These are phyloP conservation scores for Russula virescens DNA, from an alignment of 768 basidiomycete genomes.

Conservation along the genomic window DNA sequence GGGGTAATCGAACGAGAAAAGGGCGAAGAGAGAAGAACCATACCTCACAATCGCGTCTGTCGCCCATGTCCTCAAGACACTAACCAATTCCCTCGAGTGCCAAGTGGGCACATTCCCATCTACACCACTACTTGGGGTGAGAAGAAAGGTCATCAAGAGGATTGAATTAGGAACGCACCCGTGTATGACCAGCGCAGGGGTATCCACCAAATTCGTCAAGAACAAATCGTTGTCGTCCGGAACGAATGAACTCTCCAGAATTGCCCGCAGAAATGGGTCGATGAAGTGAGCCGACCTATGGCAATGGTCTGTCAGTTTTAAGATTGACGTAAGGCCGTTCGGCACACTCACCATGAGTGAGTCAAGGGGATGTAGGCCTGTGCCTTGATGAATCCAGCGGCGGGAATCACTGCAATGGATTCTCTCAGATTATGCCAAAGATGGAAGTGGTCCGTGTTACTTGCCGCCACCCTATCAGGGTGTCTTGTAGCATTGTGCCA, in stretches of 20 bases:
- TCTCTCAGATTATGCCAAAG: background rate
- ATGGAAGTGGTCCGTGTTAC: constrained; percentile 34
- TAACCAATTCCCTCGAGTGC: constrained; percentile 67
- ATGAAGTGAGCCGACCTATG: constrained; percentile 64
- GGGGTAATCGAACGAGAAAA: background rate
- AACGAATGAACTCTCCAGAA: constrained; percentile 69
- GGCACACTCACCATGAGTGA: constrained; percentile 46
- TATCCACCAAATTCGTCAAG: constrained; percentile 67
- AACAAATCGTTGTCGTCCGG: constrained; percentile 88
- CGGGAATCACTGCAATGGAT: constrained; percentile 52
- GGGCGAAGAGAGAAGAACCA: constrained; percentile 22
- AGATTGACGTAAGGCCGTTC: background rate
- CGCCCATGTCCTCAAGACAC: constrained; percentile 54
- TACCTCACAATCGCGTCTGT: constrained; percentile 49
- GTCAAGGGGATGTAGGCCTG: constrained; percentile 77
- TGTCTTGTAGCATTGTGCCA: constrained; percentile 75
- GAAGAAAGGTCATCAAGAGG: background rate
- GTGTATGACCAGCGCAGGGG: constrained; percentile 68
- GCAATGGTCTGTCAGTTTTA: background rate
- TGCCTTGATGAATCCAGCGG: constrained; percentile 81
- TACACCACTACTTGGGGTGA: constrained; percentile 43
- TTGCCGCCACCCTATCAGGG: constrained; percentile 68
- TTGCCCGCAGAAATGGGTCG: constrained; percentile 65
- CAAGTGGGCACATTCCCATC: constrained; percentile 88
- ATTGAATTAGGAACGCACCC: constrained; percentile 44